phyloP scores from a whole-genome alignment of 768 basidiomycete species.

The Cystofilobasidium bisporidii region DNA sequence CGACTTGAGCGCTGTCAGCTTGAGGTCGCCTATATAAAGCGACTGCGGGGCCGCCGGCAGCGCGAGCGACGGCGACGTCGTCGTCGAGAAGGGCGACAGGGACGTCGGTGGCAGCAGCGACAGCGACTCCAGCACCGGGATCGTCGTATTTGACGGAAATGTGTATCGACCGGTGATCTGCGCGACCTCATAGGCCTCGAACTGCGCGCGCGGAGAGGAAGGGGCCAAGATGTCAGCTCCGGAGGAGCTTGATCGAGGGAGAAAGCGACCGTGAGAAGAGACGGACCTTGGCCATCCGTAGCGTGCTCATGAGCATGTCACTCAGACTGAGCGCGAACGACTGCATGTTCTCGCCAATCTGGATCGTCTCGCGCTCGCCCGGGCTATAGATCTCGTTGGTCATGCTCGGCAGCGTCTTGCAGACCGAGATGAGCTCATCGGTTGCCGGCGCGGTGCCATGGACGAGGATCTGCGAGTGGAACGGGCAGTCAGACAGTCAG shows the following conservation, averaged over 20 bases:
- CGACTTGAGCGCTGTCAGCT: constrained; percentile 78
- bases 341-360: constrained; percentile 91
- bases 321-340: constrained; percentile 90
- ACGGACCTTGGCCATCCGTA: constrained; percentile 80
- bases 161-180: constrained; percentile 82
- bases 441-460: constrained; percentile 63
- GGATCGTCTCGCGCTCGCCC: constrained; percentile 59
- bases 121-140: constrained; percentile 68
- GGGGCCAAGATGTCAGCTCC: no score
- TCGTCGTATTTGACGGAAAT: constrained; percentile 71
- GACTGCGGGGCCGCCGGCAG: constrained; percentile 49
- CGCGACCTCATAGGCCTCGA: constrained; percentile 95
- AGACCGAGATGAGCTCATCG: constrained; percentile 64
- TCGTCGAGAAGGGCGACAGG: constrained; percentile 32
- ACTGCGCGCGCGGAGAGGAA: constrained; percentile 48
- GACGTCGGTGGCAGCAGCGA: constrained; percentile 34
- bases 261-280: background rate
- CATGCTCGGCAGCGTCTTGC: constrained; percentile 73
- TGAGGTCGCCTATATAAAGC: constrained; percentile 95
- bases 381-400: constrained; percentile 87
- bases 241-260: background rate
- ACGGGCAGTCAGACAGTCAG: no score
- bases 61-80: constrained; percentile 9
- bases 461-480: constrained; percentile 63
- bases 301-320: constrained; percentile 66